These are phyloP conservation scores for Boletus coccyginus DNA, from an alignment of 768 basidiomycete genomes.

Conservation along the genomic window DNA sequence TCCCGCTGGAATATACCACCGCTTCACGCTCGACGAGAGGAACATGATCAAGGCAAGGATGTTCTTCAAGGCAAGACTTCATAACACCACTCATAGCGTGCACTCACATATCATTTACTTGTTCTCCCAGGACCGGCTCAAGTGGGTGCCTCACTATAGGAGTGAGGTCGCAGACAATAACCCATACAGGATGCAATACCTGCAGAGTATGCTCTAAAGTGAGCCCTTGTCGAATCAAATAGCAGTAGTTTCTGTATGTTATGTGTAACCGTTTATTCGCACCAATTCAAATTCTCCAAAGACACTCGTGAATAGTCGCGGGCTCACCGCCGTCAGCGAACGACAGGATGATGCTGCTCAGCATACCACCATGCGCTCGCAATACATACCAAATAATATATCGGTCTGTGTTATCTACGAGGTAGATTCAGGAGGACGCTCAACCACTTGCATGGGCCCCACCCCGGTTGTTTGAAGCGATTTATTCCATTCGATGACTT, in stretches of 20 bases:
- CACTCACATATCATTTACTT: not conserved
- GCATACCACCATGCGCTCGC: not conserved
- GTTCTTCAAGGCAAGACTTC: slow-evolving; percentile 69
- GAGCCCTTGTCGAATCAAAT: not conserved
- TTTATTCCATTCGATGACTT: slow-evolving; percentile 44
- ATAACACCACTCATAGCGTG: not conserved
- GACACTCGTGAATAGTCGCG: too few species aligned
- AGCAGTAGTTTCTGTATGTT: not conserved
- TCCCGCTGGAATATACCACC: slow-evolving; percentile 90
- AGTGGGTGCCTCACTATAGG: slow-evolving; percentile 81
- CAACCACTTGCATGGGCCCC: not conserved
- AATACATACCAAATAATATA: slow-evolving; percentile 14
- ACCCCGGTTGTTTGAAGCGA: slow-evolving; percentile 13
- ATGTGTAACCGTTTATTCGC: not conserved
- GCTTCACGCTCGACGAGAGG: slow-evolving; percentile 81
- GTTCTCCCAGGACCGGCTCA: slow-evolving; percentile 75
- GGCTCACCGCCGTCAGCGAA: not conserved
- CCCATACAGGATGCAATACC: slow-evolving; percentile 57
- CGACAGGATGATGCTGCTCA: not conserved
- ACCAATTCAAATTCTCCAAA: not conserved
- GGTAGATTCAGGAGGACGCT: not conserved
- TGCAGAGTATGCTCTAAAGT: slow-evolving; percentile 41
- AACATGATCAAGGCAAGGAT: slow-evolving; percentile 75
- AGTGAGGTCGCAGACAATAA: slow-evolving; percentile 60
- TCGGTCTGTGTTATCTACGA: not conserved